These are phyloP conservation scores for Sistotremastrum suecicum DNA, from an alignment of 768 basidiomycete genomes.

Conservation along the genomic window DNA sequence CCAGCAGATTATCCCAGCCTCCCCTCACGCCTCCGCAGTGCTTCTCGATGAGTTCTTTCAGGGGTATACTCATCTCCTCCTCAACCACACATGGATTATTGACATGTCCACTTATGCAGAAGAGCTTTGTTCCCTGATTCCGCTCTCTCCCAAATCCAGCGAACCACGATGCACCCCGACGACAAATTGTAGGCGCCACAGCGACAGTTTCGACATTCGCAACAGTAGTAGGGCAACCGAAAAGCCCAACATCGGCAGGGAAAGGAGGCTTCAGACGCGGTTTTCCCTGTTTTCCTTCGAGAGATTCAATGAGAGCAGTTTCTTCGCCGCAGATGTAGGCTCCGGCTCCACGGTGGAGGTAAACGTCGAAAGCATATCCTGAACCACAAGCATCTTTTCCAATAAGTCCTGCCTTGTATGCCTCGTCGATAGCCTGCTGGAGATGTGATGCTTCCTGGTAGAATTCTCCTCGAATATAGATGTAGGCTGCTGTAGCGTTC, in stretches of 20 bases:
- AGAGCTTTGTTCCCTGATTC: constrained; percentile 95
- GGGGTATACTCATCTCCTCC: constrained; percentile 97
- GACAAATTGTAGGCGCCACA: constrained; percentile 91
- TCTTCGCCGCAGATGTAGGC: constrained; percentile 99
- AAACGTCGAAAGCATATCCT: constrained; percentile 93
- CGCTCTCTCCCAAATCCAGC: constrained; percentile 81
- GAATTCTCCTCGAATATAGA: constrained; percentile 98
- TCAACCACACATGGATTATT: constrained; percentile 97
- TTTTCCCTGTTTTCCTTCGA: constrained; percentile 98
- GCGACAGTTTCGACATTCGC: constrained; percentile 98
- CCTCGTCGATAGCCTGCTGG: constrained; percentile 90
- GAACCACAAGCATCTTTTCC: constrained; percentile 87
- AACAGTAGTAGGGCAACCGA: constrained; percentile 94
- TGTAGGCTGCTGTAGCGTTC: constrained; percentile 98
- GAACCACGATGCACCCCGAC: constrained; percentile 84
- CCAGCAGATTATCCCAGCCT: constrained; percentile 94
- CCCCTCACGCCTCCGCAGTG: constrained; percentile 92
- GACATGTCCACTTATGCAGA: constrained; percentile 93
- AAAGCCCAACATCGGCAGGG: constrained; percentile 95
- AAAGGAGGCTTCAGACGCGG: constrained; percentile 96
- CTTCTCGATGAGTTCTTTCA: constrained; percentile 89
- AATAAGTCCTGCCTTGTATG: constrained; percentile 77
- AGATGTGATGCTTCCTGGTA: constrained; percentile 89
- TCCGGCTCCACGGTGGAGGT: constrained; percentile 95
- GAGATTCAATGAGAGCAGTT: constrained; percentile 90